Conservation (phyloP, 2,329 filamentous ascomycete genomes). For the Karstenula rhodostoma region DNA sequence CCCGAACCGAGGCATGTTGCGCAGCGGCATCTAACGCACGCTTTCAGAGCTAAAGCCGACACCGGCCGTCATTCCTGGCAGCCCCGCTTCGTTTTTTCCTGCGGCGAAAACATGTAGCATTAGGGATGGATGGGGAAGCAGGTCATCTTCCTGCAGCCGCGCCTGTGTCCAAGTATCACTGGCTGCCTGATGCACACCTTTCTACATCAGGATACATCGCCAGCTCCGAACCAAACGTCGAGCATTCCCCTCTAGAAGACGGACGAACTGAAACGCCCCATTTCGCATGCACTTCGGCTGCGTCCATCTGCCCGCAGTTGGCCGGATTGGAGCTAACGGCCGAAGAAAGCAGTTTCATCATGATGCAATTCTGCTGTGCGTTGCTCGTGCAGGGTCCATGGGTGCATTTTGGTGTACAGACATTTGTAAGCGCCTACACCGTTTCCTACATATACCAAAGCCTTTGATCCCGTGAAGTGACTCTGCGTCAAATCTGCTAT, state of each 20-base stretch:
- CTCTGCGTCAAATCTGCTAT: not conserved
- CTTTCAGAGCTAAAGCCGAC: slow-evolving; percentile 9
- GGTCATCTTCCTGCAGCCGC: not conserved
- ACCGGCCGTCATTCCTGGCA: not conserved
- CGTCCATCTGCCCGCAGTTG: slow-evolving; percentile 6
- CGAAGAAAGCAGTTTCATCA: slow-evolving; percentile 10
- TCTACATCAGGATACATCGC: slow-evolving; percentile 3
- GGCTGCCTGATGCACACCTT: not conserved
- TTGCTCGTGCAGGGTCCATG: not conserved
- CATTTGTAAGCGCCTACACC: slow-evolving; percentile 8
- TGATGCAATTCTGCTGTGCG: slow-evolving; percentile 15
- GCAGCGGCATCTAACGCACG: slow-evolving; percentile 6
- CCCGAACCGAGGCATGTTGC: slow-evolving; percentile 7
- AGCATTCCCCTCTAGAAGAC: not conserved
- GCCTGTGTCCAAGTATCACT: not conserved
- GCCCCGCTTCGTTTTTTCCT: slow-evolving; percentile 1
- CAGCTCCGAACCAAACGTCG: slow-evolving; percentile 1
- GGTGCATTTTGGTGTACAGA: not conserved
- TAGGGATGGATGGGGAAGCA: no score
- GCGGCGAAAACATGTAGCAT: slow-evolving; percentile 4
- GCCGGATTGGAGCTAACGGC: slow-evolving; percentile 3
- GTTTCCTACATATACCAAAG: not conserved
- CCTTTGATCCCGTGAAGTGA: not conserved
- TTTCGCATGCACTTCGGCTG: not conserved
- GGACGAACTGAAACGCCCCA: slow-evolving; percentile 3